Conservation (phyloP, 106 monocot species). For the Vanilla planifolia region DNA sequence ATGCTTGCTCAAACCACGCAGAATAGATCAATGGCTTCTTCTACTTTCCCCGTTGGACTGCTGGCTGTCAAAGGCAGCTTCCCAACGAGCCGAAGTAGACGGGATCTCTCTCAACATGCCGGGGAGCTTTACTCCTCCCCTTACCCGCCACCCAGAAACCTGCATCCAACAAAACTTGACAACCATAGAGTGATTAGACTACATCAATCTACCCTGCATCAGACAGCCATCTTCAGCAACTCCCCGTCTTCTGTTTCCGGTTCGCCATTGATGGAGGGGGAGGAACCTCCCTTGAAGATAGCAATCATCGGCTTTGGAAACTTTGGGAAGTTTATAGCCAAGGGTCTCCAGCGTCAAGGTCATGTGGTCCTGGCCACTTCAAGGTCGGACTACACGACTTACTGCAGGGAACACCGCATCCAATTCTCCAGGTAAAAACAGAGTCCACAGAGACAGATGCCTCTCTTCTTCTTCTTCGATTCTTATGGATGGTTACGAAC, state of each 20-base stretch:
- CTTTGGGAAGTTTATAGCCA: slow-evolving; percentile 60
- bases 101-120: not conserved
- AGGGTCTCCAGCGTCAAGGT: slow-evolving; percentile 36
- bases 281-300: slow-evolving; percentile 24
- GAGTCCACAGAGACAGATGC: too few relatives aligned
- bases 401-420: slow-evolving; percentile 23
- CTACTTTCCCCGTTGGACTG: not conserved
- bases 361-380: slow-evolving; percentile 52
- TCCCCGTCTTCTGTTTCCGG: not conserved
- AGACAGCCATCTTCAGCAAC: not conserved
- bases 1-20: too few relatives aligned
- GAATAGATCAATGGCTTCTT: slow-evolving; percentile 1
- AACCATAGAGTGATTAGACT: not conserved
- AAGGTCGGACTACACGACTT: slow-evolving; percentile 42
- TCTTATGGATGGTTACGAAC: too few relatives aligned
- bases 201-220: not conserved
- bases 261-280: not conserved
- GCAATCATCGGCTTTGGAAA: slow-evolving; percentile 57
- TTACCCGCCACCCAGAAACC: not conserved
- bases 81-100: not conserved
- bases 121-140: not conserved
- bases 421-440: slow-evolving; percentile 23
- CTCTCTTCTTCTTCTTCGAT: too few relatives aligned
- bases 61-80: not conserved
- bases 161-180: not conserved